Evolutionary conservation across 2,329 filamentous ascomycete genomes (phyloP).

Genomic region (Ascochyta lentis): DNA sequence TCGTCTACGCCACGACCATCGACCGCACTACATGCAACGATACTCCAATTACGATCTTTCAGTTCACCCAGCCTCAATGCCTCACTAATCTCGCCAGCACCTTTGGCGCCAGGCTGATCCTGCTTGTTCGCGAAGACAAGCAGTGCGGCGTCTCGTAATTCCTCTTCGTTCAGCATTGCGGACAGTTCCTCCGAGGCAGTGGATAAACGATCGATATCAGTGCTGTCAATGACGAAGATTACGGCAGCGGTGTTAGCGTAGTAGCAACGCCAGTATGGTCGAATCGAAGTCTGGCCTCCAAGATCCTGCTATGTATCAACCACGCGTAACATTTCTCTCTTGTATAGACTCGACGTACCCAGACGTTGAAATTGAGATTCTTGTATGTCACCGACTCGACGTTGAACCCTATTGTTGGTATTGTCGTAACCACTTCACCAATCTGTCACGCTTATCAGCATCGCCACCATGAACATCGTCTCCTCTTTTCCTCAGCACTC

Average conservation of each 20-base stretch:
- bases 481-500: not conserved
- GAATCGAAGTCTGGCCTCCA: constrained; percentile 96
- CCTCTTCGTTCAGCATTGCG: constrained; percentile 96
- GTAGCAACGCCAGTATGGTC: constrained; percentile 99
- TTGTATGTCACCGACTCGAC: constrained; percentile 98
- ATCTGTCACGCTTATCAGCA: constrained; percentile 65
- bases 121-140: constrained; percentile 99
- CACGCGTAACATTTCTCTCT: not conserved
- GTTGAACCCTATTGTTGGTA: constrained; percentile 99
- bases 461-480: too few species aligned
- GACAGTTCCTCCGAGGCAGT: constrained; percentile 92
- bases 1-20: constrained; percentile 94
- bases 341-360: constrained; percentile 65
- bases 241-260: constrained; percentile 98
- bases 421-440: constrained; percentile 97
- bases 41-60: constrained; percentile 98
- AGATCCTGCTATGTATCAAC: constrained; percentile 68
- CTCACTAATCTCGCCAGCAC: constrained; percentile 95
- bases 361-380: constrained; percentile 98
- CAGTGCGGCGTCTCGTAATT: constrained; percentile 88
- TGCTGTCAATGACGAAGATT: constrained; percentile 98
- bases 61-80: constrained; percentile 88
- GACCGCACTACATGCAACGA: constrained; percentile 95
- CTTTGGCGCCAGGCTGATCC: constrained; percentile 95
- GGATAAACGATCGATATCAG: constrained; percentile 92